phyloP scores from a whole-genome alignment of 2,329 filamentous ascomycete genomes.

The Apiospora kogelbergensis region DNA sequence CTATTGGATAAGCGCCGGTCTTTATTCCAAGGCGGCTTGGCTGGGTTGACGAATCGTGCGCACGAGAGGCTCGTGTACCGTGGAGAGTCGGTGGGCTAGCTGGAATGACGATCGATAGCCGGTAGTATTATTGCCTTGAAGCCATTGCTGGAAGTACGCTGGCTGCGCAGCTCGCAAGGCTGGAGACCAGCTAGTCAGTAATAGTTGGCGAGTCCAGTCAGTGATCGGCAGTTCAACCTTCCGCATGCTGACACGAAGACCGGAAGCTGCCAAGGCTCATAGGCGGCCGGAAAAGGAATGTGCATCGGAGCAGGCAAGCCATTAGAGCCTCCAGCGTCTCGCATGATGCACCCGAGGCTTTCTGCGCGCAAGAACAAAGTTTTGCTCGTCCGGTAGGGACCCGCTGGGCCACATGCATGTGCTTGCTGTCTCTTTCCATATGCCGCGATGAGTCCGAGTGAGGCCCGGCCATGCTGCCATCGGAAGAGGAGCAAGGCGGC shows the following conservation, averaged over 20 bases:
- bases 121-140: background rate
- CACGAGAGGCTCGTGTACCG: background rate
- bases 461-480: background rate
- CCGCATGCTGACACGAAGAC: background rate
- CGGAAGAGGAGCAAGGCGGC: background rate
- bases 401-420: background rate
- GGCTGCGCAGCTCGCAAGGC: background rate
- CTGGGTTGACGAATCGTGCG: background rate
- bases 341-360: background rate
- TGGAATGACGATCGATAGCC: background rate
- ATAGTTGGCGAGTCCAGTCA: background rate
- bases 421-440: background rate
- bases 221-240: background rate
- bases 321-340: background rate
- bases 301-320: background rate
- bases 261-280: background rate
- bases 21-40: background rate
- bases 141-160: background rate
- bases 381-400: background rate
- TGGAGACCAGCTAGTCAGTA: background rate
- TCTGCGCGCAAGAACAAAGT: background rate
- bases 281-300: background rate
- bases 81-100: background rate
- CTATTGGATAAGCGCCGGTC: background rate
- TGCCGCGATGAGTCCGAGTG: background rate